Evolutionary conservation across 768 basidiomycete genomes (phyloP), one percentile per base, ranked within the genome.

Genomic region (Tylopilus sp.): DNA sequence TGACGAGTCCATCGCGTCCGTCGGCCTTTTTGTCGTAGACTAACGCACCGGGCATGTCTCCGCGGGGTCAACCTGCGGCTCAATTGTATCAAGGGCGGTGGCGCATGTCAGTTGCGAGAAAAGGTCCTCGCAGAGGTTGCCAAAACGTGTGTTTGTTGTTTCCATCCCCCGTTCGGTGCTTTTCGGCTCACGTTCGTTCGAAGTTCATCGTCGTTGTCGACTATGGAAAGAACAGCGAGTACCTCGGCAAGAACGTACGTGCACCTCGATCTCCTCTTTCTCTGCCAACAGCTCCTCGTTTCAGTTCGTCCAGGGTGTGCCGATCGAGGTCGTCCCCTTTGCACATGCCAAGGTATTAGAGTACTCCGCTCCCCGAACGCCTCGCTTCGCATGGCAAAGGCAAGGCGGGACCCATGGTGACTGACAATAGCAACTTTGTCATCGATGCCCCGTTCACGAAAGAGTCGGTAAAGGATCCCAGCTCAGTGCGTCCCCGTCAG

Each of bases 51-150:
- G 2, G 25, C 24, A 31, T 36, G 4, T 4, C 33, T n/a, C 41
- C 38, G 26, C 65, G 96, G 94, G 72, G 92, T 97, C 22, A 94
- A 98, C 69, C 70, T 77, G 38, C 71, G 82, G 36, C 76, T 99
- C 48, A 95, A 98, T 71, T 89, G 89, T 56, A 95, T 99, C 74
- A 98, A 99, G 73, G 95, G 91, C 9, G 96, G 96, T 51, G 96
- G 96, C 3, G 96, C 93, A 1, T 98, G 96, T 69, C 97, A 98
- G 61, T 74, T 98, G 29, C 37, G 13, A n/a, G n/a, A n/a, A n/a
- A n/a, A n/a, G n/a, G n/a, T n/a, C n/a, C n/a, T n/a, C n/a, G n/a
- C n/a, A n/a, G n/a, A n/a, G n/a, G n/a, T n/a, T n/a, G n/a, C n/a
- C n/a, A n/a, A n/a, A n/a, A n/a, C n/a, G n/a, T n/a, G n/a, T n/a